Evolutionary conservation across 306 rosid species (phyloP).

Genomic region (Quercus wislizeni): DNA sequence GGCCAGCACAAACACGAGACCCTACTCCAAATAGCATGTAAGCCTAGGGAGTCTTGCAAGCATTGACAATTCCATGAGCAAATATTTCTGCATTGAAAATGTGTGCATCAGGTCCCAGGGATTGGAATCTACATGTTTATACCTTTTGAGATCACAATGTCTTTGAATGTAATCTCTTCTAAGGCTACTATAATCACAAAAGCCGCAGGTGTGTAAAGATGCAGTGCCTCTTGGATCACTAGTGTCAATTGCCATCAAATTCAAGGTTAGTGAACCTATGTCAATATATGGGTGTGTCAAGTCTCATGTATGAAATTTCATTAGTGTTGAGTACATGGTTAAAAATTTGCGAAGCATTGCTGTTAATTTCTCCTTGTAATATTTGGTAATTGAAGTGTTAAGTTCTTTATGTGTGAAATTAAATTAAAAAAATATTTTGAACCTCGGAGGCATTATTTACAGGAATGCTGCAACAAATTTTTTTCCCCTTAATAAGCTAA

Average conservation of each 20-base stretch:
- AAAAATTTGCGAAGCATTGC: too few relatives aligned
- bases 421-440: too few relatives aligned
- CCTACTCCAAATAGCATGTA: conserved; percentile 64
- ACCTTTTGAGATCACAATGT: conserved; percentile 39
- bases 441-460: too few relatives aligned
- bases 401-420: too few relatives aligned
- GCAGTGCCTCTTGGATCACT: conserved; percentile 72
- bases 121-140: conserved; percentile 48
- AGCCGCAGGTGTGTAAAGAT: conserved; percentile 50
- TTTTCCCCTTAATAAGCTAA: too few relatives aligned
- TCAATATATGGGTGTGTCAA: too few relatives aligned
- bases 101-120: conserved; percentile 59
- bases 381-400: too few relatives aligned
- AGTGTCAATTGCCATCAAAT: conserved; percentile 42
- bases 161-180: conserved; percentile 42
- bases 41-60: conserved; percentile 51
- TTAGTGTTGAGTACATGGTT: too few relatives aligned
- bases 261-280: too few relatives aligned
- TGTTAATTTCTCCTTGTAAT: too few relatives aligned
- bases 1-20: conserved; percentile 54
- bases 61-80: conserved; percentile 44
- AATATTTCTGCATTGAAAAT: conserved; percentile 66
- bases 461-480: too few relatives aligned
- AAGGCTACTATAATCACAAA: conserved; percentile 32
- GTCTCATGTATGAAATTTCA: too few relatives aligned